Base-by-base conservation (phyloP, 192 early-diverging fungal genomes). In the Podochytrium sp. region DNA sequence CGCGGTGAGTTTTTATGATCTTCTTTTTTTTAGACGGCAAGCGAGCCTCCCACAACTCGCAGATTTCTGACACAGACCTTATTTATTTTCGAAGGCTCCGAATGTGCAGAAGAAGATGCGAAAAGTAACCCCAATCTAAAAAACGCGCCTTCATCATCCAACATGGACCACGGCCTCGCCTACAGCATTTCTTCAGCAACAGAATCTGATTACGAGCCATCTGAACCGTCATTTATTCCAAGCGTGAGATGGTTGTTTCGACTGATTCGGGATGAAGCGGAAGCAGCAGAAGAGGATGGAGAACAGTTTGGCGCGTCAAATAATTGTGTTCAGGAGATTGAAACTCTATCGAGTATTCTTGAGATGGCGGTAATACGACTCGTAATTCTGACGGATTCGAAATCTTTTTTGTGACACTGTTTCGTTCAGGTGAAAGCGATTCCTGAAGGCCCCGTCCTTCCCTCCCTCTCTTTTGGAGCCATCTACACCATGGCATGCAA, bases 141-240 rank as follows among this genome's bases (percentile, higher is more conserved):
- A 49, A 49, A 49, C 12, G 47, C 47, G 12, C 47, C 12, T 49
- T 49, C 47, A n/a, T n/a, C 12, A 49, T 14, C n/a, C n/a, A n/a
- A 49, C 12, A n/a, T n/a, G 47, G 47, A 49, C 12, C 12, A 12
- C 47, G 47, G 47, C 12, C 47, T 49, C 12, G n/a, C n/a, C n/a
- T n/a, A 23, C 0, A 55, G 52, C 23, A 55, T 55, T 7, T 20
- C 30, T 55, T 55, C 52, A 27, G 58, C 58, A 16, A 61, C 37
- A 16, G 71, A 55, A 25, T 55, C 23, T 37, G 52, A 35, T 25
- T 77, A 77, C 40, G 76, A 74, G 49, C 63, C 63, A 16, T 68
- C 76, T 1, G 79, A 81, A 62, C 30, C 40, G 4, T 65, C 79
- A 16, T 80, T 83, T 63, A 65, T 75, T 42, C 82, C 82, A 55